Evolutionary conservation across 2,329 filamentous ascomycete species (phyloP).

Genomic region (Myriosclerotinia scirpicola): DNA sequence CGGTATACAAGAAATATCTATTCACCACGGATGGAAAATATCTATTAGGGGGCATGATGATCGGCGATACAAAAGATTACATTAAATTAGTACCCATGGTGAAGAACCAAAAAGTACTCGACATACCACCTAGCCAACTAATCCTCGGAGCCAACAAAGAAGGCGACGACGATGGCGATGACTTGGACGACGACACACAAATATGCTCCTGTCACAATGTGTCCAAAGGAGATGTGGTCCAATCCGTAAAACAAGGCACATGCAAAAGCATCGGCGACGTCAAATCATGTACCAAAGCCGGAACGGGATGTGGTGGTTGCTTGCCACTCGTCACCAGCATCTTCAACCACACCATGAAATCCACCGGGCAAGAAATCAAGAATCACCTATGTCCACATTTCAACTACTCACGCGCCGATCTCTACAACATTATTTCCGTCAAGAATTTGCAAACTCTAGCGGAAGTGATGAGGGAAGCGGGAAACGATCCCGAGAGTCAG

Average conservation of each 20-base stretch:
- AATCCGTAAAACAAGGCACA: slow-evolving; percentile 69
- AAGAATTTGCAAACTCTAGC: slow-evolving; percentile 71
- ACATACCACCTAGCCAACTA: slow-evolving; percentile 76
- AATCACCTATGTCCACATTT: slow-evolving; percentile 87
- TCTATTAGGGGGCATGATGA: slow-evolving; percentile 95
- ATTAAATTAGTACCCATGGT: slow-evolving; percentile 86
- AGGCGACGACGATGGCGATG: slow-evolving; percentile 71
- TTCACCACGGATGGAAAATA: slow-evolving; percentile 90
- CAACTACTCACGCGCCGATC: slow-evolving; percentile 75
- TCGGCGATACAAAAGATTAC: slow-evolving; percentile 88
- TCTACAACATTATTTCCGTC: slow-evolving; percentile 87
- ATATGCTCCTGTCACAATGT: slow-evolving; percentile 95
- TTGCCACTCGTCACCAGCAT: slow-evolving; percentile 86
- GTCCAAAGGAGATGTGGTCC: slow-evolving; percentile 76
- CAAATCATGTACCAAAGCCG: slow-evolving; percentile 88
- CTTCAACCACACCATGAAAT: slow-evolving; percentile 84
- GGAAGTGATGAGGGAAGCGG: slow-evolving; percentile 76
- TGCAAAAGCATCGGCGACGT: slow-evolving; percentile 81
- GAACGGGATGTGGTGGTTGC: slow-evolving; percentile 87
- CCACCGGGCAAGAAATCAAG: slow-evolving; percentile 82
- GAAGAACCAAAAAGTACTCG: slow-evolving; percentile 76
- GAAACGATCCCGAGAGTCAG: slow-evolving; percentile 67
- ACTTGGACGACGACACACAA: slow-evolving; percentile 81
- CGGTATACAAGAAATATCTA: slow-evolving; percentile 91
- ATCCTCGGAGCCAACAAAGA: slow-evolving; percentile 76